Percentiles rank a stretch among this genome's conserved stretches.
These are phyloP conservation scores for Macrophomina phaseolina DNA, from an alignment of 2,329 filamentous ascomycete species.

Conservation along the genomic window DNA sequence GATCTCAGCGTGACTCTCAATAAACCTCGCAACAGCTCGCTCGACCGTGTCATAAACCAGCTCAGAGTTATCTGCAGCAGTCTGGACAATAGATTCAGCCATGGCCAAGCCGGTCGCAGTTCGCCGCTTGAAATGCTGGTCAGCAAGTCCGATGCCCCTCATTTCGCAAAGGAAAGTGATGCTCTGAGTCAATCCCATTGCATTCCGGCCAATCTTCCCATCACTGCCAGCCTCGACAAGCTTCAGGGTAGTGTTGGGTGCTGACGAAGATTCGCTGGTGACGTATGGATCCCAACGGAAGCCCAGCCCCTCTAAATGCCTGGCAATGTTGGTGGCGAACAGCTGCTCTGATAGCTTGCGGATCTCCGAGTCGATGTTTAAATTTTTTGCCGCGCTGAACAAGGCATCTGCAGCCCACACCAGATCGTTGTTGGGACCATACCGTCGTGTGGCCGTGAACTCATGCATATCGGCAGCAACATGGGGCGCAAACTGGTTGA, in stretches of 20 bases:
- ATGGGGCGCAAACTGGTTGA: conserved; percentile 40
- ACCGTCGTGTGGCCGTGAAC: conserved; percentile 38
- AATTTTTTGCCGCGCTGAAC: conserved; percentile 44
- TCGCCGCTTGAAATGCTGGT: conserved; percentile 42
- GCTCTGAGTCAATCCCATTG: conserved; percentile 44
- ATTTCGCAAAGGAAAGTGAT: conserved; percentile 45
- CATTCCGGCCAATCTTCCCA: conserved; percentile 45
- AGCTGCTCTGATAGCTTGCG: conserved; percentile 42
- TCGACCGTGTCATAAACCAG: conserved; percentile 39
- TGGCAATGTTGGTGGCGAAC: conserved; percentile 42
- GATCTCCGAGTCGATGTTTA: conserved; percentile 43
- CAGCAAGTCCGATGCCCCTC: conserved; percentile 43
- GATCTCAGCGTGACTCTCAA: conserved; percentile 36
- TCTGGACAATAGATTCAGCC: conserved; percentile 43
- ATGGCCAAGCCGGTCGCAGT: conserved; percentile 41
- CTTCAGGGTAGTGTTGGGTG: conserved; percentile 33
- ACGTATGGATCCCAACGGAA: conserved; percentile 44
- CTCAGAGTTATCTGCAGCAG: conserved; percentile 38
- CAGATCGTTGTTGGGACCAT: conserved; percentile 35
- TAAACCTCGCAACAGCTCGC: conserved; percentile 35
- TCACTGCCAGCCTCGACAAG: conserved; percentile 44
- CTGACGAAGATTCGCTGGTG: conserved; percentile 33
- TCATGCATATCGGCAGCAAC: conserved; percentile 47
- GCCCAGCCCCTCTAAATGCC: conserved; percentile 35
- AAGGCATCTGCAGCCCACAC: conserved; percentile 44